Evolutionary conservation across 2,329 filamentous ascomycete genomes (phyloP).

Genomic region (Proliferodiscus dingleyae): DNA sequence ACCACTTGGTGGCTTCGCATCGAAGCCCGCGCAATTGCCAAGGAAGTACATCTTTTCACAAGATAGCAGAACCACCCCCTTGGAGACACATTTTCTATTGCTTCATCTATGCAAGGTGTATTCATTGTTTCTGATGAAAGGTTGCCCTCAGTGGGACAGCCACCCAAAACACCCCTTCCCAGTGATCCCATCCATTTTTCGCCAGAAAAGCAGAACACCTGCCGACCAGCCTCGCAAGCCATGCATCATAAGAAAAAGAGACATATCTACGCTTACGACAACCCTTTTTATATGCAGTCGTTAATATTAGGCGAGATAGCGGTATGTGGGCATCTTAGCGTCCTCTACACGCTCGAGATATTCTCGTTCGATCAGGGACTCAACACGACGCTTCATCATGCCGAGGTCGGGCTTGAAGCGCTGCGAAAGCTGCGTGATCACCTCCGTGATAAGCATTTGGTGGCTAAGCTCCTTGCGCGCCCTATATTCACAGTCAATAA

Average conservation of each 20-base stretch:
- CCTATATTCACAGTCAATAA: conserved; percentile 37
- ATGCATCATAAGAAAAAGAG: conserved; percentile 1
- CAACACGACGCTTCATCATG: conserved; percentile 78
- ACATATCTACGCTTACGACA: neutral
- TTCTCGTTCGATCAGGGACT: conserved; percentile 70
- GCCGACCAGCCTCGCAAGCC: conserved; percentile 5
- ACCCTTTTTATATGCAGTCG: neutral
- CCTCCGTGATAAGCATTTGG: conserved; percentile 64
- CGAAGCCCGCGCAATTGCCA: too few relatives aligned
- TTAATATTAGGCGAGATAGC: conserved; percentile 65
- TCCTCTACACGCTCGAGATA: conserved; percentile 75
- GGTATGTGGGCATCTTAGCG: conserved; percentile 56
- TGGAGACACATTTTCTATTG: too few relatives aligned
- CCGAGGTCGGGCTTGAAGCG: conserved; percentile 73
- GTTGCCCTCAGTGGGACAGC: neutral
- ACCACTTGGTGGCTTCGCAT: too few relatives aligned
- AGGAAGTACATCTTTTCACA: too few relatives aligned
- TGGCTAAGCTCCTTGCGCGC: conserved; percentile 70
- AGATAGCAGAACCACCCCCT: too few relatives aligned
- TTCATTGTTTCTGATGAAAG: neutral
- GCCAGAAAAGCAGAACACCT: too few relatives aligned
- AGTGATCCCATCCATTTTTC: neutral
- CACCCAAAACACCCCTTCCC: neutral
- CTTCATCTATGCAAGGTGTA: too few relatives aligned
- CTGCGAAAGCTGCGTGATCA: conserved; percentile 60